Base-by-base conservation (phyloP, 2,329 filamentous ascomycete species). In the Raffaelea arxii region DNA sequence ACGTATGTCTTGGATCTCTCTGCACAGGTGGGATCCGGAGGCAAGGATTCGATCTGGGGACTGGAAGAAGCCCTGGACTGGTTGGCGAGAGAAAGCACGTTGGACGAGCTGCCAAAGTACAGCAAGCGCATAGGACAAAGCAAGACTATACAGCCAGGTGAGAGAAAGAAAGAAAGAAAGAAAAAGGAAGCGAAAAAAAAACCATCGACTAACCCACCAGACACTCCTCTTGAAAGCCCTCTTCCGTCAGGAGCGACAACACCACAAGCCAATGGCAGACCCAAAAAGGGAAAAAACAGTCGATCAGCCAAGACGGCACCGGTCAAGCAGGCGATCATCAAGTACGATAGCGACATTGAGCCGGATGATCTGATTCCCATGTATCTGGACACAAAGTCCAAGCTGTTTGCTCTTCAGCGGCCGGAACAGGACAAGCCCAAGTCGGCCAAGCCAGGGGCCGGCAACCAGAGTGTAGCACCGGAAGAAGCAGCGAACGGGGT, bases 1-100 rank as follows among this genome's bases (percentile, higher is more conserved):
- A 74, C 76, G 54, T 71, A 84, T 58, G 72, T 88, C 39, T 64
- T 90, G 46, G 73, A 81, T 37, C 81, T 84, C 53, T 79, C 80
- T 24, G 73, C 80, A 25, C 80, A 79, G 51, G 74, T 83, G 46
- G 67, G 71, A 3, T 58, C 68, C 11, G 66, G 68, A 19, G 70
- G 63, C 50, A 83, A 79, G 54, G 84, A 88, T 52, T 73, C 74
- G 38, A 75, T 89, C 14, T 94, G 88, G 86, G 89, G 90, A 10
- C 67, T 97, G 30, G 84, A 94, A 51, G 90, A 95, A 64, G 81
- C 86, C 23, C 63, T 98, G 19, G 87, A 96, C 56, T 95, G 89
- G 87, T 74, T 97, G 46, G 86, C 88, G n/a, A 70, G 86, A 53
- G 78, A 92, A 59, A 86, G 83, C 55, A 67, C 74, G 14, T 67